Base-by-base conservation (phyloP, 208 protist species). In the Trichomonas tenax region DNA sequence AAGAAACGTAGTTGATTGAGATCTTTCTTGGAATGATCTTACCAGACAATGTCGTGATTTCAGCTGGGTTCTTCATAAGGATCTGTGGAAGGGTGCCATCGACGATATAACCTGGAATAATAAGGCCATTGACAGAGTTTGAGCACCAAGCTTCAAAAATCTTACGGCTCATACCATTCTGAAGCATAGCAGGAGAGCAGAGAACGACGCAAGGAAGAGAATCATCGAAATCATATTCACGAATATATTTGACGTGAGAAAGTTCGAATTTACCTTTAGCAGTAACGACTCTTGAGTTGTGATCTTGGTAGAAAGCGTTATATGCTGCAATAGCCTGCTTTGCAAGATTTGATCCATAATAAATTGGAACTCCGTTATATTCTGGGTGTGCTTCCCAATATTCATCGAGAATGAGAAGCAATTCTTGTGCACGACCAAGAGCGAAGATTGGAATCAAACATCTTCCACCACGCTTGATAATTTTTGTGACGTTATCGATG, bases 371-470 rank as follows among this genome's bases (percentile, higher is more conserved):
- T 89, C 98, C 97, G 96, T 99, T 99, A 96, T 99, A 98, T 97
- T 99, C 98, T 96, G 98, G 98, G 96, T 99, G 98, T 23, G 96
- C 97, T 34, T 98, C 98, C 99, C 99, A 99, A 97, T 98, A 99
- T 96, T 99, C 99, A 96, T 99, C 99, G 17, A 99, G 97, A 97
- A 99, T 99, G 31, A 99, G 97, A 21, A 99, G 97, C 34, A 99
- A 97, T 97, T 99, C 99, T 97, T 99, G 99, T 41, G 98, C 97
- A 58, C 98, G 96, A 44, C 99, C 99, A 40, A 99, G 97, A 11
- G 99, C 99, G 97, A 99, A 99, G 0, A 99, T 98, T 0, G 99
- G 99, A 36, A 99, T 99, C 26, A 99, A 97, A 96, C 98, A 99
- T 21, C 98, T 97, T 0, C 99, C 99, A 63, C 98, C 98, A 63